A percentile compares a stretch with the other conserved stretches of the same genome.
phyloP scores from a whole-genome alignment of 768 basidiomycete species.

The Tulasnella sp. region DNA sequence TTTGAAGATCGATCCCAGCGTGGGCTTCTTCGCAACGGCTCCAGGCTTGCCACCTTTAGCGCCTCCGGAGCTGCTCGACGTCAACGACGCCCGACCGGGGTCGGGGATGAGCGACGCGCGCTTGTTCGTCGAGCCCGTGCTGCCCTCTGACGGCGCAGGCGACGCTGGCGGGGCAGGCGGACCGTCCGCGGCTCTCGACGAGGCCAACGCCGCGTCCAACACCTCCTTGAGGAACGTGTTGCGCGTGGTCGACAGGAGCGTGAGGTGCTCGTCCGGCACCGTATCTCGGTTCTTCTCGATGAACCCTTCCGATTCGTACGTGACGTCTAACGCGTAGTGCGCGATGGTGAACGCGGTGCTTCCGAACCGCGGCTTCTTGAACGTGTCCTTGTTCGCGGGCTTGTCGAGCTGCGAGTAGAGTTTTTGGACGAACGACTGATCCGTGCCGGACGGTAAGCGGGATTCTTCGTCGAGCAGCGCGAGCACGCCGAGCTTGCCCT shows the following conservation, averaged over 20 bases:
- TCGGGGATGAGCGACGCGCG: conserved; percentile 84
- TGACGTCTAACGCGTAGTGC: conserved; percentile 97
- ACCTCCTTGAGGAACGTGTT: conserved; percentile 95
- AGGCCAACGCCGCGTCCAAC: conserved; percentile 81
- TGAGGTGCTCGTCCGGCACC: conserved; percentile 96
- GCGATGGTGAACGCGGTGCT: conserved; percentile 96
- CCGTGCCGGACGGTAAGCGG: conserved; percentile 88
- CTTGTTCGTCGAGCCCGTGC: conserved; percentile 59
- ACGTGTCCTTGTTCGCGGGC: conserved; percentile 79
- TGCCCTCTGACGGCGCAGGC: conserved; percentile 47
- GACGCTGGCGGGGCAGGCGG: conserved; percentile 46
- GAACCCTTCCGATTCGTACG: conserved; percentile 97
- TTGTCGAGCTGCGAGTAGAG: conserved; percentile 80
- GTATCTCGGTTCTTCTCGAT: conserved; percentile 99
- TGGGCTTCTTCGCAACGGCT: conserved; percentile 80
- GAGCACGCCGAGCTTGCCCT: conserved; percentile 92
- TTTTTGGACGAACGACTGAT: conserved; percentile 89
- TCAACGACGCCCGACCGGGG: conserved; percentile 59
- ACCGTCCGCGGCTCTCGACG: conserved; percentile 32
- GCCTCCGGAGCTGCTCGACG: conserved; percentile 46
- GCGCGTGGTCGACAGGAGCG: conserved; percentile 76
- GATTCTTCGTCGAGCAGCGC: conserved; percentile 97
- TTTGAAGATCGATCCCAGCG: conserved; percentile 98
- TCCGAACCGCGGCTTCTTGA: conserved; percentile 99
- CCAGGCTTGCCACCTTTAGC: conserved; percentile 53